Conservation (phyloP, 2,329 filamentous ascomycete genomes). For the Exophiala lecanii-corni region DNA sequence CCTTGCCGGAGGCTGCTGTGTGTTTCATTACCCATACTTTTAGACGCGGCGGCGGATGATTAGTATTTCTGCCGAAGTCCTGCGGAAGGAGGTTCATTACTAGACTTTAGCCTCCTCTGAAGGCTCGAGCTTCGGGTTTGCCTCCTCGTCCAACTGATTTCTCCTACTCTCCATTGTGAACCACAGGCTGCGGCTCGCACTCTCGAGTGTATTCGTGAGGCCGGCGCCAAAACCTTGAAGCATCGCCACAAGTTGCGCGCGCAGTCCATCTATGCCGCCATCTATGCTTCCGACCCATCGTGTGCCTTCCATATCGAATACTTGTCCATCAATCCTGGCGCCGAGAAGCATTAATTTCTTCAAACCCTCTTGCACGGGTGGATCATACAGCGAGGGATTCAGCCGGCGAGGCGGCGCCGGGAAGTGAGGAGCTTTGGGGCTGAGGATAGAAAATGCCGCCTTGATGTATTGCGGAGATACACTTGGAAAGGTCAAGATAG, state of each 20-base stretch:
- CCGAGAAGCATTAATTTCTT: slow-evolving; percentile 84
- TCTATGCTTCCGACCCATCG: slow-evolving; percentile 72
- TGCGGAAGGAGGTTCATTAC: too few species aligned
- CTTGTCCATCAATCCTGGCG: slow-evolving; percentile 77
- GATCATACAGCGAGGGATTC: slow-evolving; percentile 77
- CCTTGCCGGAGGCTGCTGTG: too few species aligned
- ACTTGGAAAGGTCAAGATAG: slow-evolving; percentile 71
- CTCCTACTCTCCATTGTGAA: slow-evolving; percentile 80
- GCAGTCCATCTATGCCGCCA: slow-evolving; percentile 75
- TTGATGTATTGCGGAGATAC: slow-evolving; percentile 82
- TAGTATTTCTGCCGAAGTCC: too few species aligned
- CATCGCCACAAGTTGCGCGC: slow-evolving; percentile 75
- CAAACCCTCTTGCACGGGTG: slow-evolving; percentile 70
- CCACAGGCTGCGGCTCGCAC: slow-evolving; percentile 75
- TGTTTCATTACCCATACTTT: too few species aligned
- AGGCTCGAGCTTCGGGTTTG: neutral
- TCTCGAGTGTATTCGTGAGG: slow-evolving; percentile 73
- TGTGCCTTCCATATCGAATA: slow-evolving; percentile 70
- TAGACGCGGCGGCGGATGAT: too few species aligned
- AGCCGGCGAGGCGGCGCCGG: slow-evolving; percentile 71
- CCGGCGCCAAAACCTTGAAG: slow-evolving; percentile 75
- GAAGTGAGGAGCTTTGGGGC: slow-evolving; percentile 65
- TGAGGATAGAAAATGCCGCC: slow-evolving; percentile 70
- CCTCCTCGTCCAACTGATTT: slow-evolving; percentile 73
- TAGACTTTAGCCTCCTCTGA: neutral